phyloP scores from a whole-genome alignment of 2,329 filamentous ascomycete genomes.

The Verruconis gallopava region DNA sequence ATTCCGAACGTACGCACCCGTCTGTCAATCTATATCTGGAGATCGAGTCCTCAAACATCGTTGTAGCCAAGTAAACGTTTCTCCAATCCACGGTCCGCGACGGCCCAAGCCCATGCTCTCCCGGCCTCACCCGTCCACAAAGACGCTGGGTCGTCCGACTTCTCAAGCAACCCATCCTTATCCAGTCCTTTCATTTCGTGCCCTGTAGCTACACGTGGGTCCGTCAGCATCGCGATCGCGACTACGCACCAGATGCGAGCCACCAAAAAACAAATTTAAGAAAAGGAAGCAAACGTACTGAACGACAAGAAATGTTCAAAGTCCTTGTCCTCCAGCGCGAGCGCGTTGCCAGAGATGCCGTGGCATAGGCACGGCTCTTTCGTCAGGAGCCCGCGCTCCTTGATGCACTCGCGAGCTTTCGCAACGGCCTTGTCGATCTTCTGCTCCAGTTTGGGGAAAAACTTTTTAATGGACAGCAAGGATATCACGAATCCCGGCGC shows the following conservation, averaged over 20 bases:
- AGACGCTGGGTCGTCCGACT: constrained; percentile 36
- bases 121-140: constrained; percentile 39
- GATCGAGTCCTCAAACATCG: constrained; percentile 31
- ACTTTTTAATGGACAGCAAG: constrained; percentile 40
- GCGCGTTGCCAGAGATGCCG: constrained; percentile 50
- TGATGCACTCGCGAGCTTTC: constrained; percentile 40
- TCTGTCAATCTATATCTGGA: too few relatives aligned
- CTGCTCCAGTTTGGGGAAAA: constrained; percentile 42
- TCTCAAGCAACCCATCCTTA: constrained; percentile 39
- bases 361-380: constrained; percentile 56
- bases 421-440: constrained; percentile 41
- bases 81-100: constrained; percentile 30
- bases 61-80: constrained; percentile 38
- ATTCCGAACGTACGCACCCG: too few relatives aligned
- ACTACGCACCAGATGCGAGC: too few relatives aligned
- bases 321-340: constrained; percentile 38
- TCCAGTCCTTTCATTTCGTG: constrained; percentile 42
- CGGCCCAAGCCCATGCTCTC: constrained; percentile 35
- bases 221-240: too few relatives aligned
- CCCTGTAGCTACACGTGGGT: constrained; percentile 29
- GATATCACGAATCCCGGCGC: constrained; percentile 50
- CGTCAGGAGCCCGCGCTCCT: constrained; percentile 45
- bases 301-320: constrained; percentile 47
- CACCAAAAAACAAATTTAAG: too few relatives aligned
- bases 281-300: constrained; percentile 19